Base-by-base conservation (phyloP, 2,329 filamentous ascomycete genomes). In the Fusarium anguioides region DNA sequence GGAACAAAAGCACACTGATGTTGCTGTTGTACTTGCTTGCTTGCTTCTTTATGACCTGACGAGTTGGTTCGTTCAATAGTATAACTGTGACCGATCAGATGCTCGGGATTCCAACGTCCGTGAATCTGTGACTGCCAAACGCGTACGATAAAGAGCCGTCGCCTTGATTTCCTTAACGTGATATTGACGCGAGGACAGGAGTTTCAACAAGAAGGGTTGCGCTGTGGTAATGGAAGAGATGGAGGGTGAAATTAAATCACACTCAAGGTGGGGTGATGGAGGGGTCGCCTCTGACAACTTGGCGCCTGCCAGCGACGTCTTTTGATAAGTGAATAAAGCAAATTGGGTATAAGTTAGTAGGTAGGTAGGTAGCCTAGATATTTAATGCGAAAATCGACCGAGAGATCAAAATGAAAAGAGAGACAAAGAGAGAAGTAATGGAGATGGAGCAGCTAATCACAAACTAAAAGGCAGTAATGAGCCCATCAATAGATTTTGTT, bases 261-360 rank as follows among this genome's bases (percentile, higher is more conserved):
- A 37, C 52, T 23, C 31, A 44, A 54, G 40, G 65, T 68, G 60
- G 65, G 65, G 65, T 69, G 60, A 68, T 67, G 63, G 63, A 64
- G 64, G 65, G 65, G 65, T 66, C 60, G 26, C 33, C 40, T 46
- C 33, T 68, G 49, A 61, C 40, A 61, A 61, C 40, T 61, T 37
- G 58, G 47, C 54, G 62, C 52, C 50, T 60, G 49, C 53, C 64
- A 60, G 58, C 50, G 58, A 57, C 48, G 42, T 62, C 40, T 52
- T 57, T n/a, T n/a, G n/a, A n/a, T n/a, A n/a, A n/a, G n/a, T 26
- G 9, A 26, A 6, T 27, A 27, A 27, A 27, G 26, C 26, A 27
- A 27, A 26, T 6, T 6, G 24, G 4, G 26, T 29, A 29, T 29
- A 29, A n/a, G n/a, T n/a, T n/a, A n/a, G n/a, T n/a, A n/a, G n/a